Evolutionary conservation across 768 basidiomycete species (phyloP), one percentile per base, ranked within the genome.

Genomic region (Mycena floridula): DNA sequence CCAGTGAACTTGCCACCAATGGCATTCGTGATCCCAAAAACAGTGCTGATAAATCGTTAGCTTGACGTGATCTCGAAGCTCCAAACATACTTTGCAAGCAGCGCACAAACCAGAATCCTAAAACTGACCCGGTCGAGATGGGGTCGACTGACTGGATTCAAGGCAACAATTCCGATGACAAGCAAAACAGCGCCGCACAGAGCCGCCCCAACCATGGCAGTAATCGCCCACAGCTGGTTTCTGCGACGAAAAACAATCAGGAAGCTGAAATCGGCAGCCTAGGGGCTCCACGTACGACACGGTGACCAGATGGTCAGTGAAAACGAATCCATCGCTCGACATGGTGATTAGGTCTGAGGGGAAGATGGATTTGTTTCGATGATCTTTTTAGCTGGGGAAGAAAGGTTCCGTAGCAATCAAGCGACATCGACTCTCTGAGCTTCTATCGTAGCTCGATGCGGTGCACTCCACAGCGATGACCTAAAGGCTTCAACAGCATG

Each of bases 71-170:
- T 20, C 6, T 13, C 13, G 4, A 26, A 22, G 25, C 25, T 27
- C 13, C 47, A 16, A 40, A 3, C 25, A 26, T 39, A 57, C 55
- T 57, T 57, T 23, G 55, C 55, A n/a, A 47, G 1, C 15, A 57
- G 41, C 2, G 51, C 49, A 7, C 45, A 53, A 20, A 51, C 46
- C 5, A 57, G 37, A 41, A 57, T 49, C 11, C 55, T 44, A 35
- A 54, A 57, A 32, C 53, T 54, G 35, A 57, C 55, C 3, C 55
- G 49, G 47, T 57, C 51, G 13, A 57, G 48, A 40, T 50, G 39
- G 15, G 26, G 42, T 15, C 53, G 40, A 4, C 45, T 40, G 22
- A 28, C 36, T 2, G 49, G 52, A 45, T 54, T 41, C 25, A 30
- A 26, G 28, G 44, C 40, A 12, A 51, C 43, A 20, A 51, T 36